Evolutionary conservation across 2,329 filamentous ascomycete species (phyloP), one percentile per base, ranked within the genome.

Genomic region (Monosporascus sp.): DNA sequence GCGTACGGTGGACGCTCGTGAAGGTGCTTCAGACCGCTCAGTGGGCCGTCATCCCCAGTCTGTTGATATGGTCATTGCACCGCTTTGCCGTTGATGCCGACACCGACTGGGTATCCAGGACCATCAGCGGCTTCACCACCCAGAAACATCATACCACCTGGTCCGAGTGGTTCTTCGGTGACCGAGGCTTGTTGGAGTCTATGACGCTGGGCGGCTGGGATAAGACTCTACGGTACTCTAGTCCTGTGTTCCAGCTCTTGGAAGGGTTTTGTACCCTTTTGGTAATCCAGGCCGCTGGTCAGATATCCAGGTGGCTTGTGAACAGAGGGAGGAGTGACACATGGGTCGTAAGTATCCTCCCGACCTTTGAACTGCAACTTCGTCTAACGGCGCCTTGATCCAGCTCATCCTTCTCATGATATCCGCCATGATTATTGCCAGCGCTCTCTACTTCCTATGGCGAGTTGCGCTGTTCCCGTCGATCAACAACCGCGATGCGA

Each of bases 211-310:
- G 91, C 31, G 83, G 82, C 50, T 99, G 94, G 94, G 91, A 97
- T 68, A 91, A 87, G 67, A 76, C 90, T 49, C 73, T 99, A 71
- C 82, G 87, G 66, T 97, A 95, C 76, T 96, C 92, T 36, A 95
- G 90, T 4, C 94, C 94, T 0, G 81, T 96, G 50, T 99, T 97
- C 75, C 94, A 99, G 74, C 78, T 99, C 8, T 83, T 89, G 50
- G 94, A 99, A 72, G 94, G 94, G 7, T 99, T 99, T 74, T 97
- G 94, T 77, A 97, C 90, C 66, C 75, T 99, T 63, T 76, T 97
- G 53, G 92, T 97, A 59, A 97, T 99, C 54, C 94, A 99, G 72
- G 90, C 92, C 18, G 87, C 89, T 15, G 94, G 94, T 0, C 93
- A 97, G 70, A 91, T 97, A 60, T 96, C 94, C 20, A 83, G 90